Conservation (phyloP, 495 filamentous ascomycete species). For the Penicillium samsonianum region DNA sequence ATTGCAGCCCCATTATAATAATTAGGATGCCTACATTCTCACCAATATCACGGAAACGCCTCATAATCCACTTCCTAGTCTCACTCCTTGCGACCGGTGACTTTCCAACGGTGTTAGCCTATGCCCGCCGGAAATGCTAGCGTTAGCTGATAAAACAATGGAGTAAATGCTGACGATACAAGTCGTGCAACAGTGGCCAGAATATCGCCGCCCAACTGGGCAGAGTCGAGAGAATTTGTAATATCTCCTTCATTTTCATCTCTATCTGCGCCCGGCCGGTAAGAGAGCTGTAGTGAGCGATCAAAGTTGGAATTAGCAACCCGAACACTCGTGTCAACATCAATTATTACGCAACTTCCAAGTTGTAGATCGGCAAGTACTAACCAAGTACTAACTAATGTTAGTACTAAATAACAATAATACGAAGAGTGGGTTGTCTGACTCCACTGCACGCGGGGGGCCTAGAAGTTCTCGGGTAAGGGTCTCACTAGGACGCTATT, state of each 20-base stretch:
- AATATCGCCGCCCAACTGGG: conserved; percentile 47
- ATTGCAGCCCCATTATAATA: conserved; percentile 23
- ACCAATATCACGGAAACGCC: conserved; percentile 30
- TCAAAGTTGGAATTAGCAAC: no score
- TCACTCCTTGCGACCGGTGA: conserved; percentile 19
- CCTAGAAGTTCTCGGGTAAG: neutral
- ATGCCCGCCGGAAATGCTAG: conserved; percentile 33
- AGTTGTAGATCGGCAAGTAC: no score
- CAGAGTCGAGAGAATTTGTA: conserved; percentile 33
- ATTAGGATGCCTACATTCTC: conserved; percentile 22
- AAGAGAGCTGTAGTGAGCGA: no score
- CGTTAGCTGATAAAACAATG: conserved; percentile 9
- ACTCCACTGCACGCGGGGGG: neutral
- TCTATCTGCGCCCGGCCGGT: no score
- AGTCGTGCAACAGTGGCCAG: conserved; percentile 50
- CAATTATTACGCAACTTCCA: no score
- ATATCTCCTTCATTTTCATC: conserved; percentile 8
- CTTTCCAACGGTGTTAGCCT: conserved; percentile 35
- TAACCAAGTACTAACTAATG: no score
- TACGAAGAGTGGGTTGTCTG: neutral
- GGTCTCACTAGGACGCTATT: neutral
- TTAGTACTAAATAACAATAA: no score
- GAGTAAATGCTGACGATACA: conserved; percentile 15
- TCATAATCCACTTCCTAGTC: conserved; percentile 35
- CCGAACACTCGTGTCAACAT: no score